Conservation (phyloP, 306 rosid species). For the Canavalia gladiata region DNA sequence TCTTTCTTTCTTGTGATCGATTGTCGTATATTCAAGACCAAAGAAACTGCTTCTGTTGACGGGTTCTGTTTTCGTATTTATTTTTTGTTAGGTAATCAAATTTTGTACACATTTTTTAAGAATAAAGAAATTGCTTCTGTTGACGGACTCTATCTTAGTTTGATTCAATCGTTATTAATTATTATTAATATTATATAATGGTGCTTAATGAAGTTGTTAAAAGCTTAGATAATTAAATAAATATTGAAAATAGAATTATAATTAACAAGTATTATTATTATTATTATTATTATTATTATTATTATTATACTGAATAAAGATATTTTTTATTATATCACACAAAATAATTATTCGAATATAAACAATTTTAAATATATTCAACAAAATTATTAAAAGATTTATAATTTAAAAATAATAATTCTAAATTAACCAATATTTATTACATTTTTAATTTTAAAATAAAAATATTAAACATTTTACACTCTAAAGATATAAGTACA, state of each 20-base stretch:
- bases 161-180: too few relatives aligned
- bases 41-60: conserved; percentile 4
- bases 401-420: not conserved
- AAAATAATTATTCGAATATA: not conserved
- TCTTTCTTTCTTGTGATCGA: too few relatives aligned
- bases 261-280: too few relatives aligned
- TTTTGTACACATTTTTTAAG: too few relatives aligned
- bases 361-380: not conserved
- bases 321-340: not conserved
- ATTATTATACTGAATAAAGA: not conserved
- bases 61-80: not conserved
- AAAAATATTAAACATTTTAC: not conserved
- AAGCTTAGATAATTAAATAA: not conserved
- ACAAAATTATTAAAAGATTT: not conserved
- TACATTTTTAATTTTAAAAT: not conserved
- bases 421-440: not conserved
- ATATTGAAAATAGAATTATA: not conserved
- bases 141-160: too few relatives aligned
- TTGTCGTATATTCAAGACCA: not conserved
- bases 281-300: not conserved
- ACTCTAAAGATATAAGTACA: not conserved
- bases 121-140: too few relatives aligned
- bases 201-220: not conserved
- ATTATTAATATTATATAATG: not conserved
- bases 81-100: too few relatives aligned